Evolutionary conservation across 2,329 filamentous ascomycete species (phyloP).

Genomic region (Clonostachys sp.): DNA sequence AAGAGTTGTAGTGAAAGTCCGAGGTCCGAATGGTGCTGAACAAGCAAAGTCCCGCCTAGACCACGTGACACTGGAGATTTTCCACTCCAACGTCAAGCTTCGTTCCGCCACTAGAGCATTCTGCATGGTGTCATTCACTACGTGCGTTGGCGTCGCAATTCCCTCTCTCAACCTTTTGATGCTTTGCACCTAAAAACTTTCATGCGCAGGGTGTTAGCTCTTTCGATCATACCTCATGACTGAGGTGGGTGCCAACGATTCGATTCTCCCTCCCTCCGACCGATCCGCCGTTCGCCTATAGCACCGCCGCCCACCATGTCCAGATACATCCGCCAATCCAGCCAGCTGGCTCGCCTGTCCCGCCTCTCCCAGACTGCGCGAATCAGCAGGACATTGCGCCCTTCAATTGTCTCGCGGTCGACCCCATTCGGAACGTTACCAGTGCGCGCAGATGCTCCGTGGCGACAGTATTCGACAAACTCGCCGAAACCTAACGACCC

Average conservation of each 20-base stretch:
- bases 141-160: neutral
- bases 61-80: no score
- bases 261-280: constrained; percentile 15
- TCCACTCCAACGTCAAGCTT: no score
- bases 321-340: constrained; percentile 61
- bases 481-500: constrained; percentile 17
- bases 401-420: constrained; percentile 20
- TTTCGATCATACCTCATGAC: constrained; percentile 20
- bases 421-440: constrained; percentile 25
- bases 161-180: no score
- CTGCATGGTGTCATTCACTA: constrained; percentile 2
- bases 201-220: neutral
- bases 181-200: no score
- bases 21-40: no score
- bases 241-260: constrained; percentile 15
- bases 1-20: no score
- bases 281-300: constrained; percentile 20
- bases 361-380: constrained; percentile 49
- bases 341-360: constrained; percentile 59
- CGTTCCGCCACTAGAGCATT: no score
- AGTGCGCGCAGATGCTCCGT: constrained; percentile 25
- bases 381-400: constrained; percentile 37
- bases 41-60: no score
- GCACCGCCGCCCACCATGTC: constrained; percentile 47
- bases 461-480: constrained; percentile 30